A percentile compares a stretch with the other conserved stretches of the same genome.
Conservation (phyloP, 108 stramenopile species). For the Pseudonitzschia pungens region DNA sequence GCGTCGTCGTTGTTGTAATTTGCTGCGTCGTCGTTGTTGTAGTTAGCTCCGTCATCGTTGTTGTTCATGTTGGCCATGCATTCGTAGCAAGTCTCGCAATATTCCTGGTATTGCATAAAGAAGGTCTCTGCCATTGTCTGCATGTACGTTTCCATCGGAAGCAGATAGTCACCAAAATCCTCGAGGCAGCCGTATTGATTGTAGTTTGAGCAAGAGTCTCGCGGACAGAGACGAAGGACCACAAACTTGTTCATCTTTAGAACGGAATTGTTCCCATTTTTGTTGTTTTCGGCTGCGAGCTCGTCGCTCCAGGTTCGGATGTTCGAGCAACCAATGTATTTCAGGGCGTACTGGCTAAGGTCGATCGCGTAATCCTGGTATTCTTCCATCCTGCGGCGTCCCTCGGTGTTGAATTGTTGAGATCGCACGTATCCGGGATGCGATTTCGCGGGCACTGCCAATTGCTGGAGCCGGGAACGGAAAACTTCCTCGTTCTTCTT, state of each 20-base stretch:
- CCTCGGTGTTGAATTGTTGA: not conserved
- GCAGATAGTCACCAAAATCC: slow-evolving; percentile 75
- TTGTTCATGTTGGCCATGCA: slow-evolving; percentile 32
- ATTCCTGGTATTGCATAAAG: slow-evolving; percentile 51
- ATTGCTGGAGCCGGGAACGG: slow-evolving; percentile 12
- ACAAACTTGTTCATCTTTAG: slow-evolving; percentile 72
- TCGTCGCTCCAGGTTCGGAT: slow-evolving; percentile 47
- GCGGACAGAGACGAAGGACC: slow-evolving; percentile 79
- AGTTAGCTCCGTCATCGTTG: slow-evolving; percentile 7
- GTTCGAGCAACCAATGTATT: slow-evolving; percentile 76
- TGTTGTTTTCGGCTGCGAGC: slow-evolving; percentile 42
- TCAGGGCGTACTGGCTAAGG: slow-evolving; percentile 63
- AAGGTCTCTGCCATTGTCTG: slow-evolving; percentile 67
- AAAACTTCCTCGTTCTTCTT: slow-evolving; percentile 19
- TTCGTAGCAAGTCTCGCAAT: slow-evolving; percentile 60
- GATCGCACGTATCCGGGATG: slow-evolving; percentile 12
- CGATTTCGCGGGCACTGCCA: slow-evolving; percentile 19
- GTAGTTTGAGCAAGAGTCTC: slow-evolving; percentile 56
- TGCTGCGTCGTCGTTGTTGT: slow-evolving; percentile 16
- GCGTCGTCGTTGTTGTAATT: slow-evolving; percentile 16
- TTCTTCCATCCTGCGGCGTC: slow-evolving; percentile 28
- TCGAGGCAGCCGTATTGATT: slow-evolving; percentile 59
- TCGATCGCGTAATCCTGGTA: slow-evolving; percentile 39
- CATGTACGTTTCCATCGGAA: slow-evolving; percentile 71
- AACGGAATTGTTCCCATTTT: slow-evolving; percentile 32